Evolutionary conservation across 805 yeast genomes (phyloP).

Genomic region (Brettanomyces custersianus): DNA sequence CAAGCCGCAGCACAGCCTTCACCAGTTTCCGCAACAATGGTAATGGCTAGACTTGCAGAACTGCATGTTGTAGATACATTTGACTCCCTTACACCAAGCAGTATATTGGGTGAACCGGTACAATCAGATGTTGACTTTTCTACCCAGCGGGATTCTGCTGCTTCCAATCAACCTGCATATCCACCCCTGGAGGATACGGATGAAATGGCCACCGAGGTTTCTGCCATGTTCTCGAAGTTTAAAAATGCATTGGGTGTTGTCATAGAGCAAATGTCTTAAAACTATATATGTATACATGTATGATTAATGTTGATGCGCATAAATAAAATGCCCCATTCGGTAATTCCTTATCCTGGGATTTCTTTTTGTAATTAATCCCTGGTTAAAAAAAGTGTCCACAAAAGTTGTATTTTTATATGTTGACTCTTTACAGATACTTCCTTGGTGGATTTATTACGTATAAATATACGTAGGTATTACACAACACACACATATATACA

Average conservation of each 20-base stretch:
- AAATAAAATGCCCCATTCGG: too few relatives aligned
- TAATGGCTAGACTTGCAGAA: background rate
- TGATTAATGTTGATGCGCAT: too few relatives aligned
- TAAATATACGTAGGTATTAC: too few relatives aligned
- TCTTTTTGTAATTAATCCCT: too few relatives aligned
- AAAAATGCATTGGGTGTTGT: slow-evolving; percentile 5
- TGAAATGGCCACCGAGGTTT: slow-evolving; percentile 3
- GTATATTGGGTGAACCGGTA: slow-evolving; percentile 1
- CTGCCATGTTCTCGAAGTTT: slow-evolving; percentile 5
- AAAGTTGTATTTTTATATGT: too few relatives aligned
- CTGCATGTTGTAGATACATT: slow-evolving; percentile 1
- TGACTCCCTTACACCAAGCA: background rate
- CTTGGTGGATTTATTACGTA: too few relatives aligned
- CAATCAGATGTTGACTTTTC: background rate
- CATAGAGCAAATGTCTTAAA: slow-evolving; percentile 4
- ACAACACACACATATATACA: too few relatives aligned
- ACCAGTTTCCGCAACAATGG: background rate
- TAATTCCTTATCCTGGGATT: too few relatives aligned
- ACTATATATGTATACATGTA: too few relatives aligned
- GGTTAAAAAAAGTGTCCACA: too few relatives aligned
- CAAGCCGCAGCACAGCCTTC: too few relatives aligned
- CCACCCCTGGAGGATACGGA: slow-evolving; percentile 3
- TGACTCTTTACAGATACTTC: background rate
- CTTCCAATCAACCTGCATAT: background rate
- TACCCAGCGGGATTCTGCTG: background rate